Base-by-base conservation (phyloP, 371 early-diverging fungal genomes). In the Mortierella sp. region DNA sequence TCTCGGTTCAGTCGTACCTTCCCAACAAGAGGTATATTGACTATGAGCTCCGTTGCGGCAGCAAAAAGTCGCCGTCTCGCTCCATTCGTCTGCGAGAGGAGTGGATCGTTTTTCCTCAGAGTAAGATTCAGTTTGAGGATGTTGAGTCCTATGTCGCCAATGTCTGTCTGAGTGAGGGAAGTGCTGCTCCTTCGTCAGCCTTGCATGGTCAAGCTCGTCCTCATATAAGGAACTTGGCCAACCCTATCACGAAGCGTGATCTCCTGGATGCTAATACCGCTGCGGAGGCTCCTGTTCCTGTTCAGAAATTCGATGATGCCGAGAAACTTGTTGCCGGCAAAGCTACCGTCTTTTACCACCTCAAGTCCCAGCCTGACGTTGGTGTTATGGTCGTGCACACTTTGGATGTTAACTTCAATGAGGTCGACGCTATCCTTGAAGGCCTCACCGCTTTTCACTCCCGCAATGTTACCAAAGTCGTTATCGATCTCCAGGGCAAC, bases 401-500 rank as follows among this genome's bases (percentile, higher is more conserved):
- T 5, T 74, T 81, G 55, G 73, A 14, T 6, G 78, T 57, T 11
- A 28, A 71, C 11, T 28, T 16, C 3, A 4, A 28, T 0, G 82
- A 78, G 28, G 21, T 82, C 19, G 21, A 71, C n/a, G 38, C 34
- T 6, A 31, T 58, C 21, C 52, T 78, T 24, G 7, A 24, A 6
- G 70, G 16, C 1, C 55, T 74, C 13, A 74, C 47, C 0, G 54
- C 11, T 2, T 81, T 81, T 21, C 31, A 72, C 68, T 14, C 57
- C 31, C 45, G 14, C 5, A 73, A 73, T 3, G 82, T 84, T 0
- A 77, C 85, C 48, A 79, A 84, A 21, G 44, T 84, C 34, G 55
- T 84, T 16, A 10, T 84, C 16, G 85, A 84, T 45, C 76, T 84
- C 65, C 76, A 76, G 24, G 77, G 74, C 68, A 84, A 84, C 73